Conservation (phyloP, 2,329 filamentous ascomycete species). For the Verticillium klebahnii region DNA sequence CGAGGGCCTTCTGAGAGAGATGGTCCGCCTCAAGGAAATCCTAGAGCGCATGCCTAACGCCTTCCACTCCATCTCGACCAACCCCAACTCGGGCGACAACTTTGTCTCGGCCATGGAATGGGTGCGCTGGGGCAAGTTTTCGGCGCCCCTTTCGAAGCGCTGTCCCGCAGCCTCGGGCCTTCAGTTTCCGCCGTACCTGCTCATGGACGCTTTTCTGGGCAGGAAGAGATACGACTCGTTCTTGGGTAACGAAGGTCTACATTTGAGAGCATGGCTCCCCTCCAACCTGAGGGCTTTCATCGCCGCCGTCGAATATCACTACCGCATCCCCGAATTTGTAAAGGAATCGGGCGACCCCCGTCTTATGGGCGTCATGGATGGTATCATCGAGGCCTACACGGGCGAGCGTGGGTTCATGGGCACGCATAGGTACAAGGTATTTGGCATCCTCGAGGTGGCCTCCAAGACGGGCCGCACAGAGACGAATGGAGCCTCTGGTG, state of each 20-base stretch:
- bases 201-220: constrained; percentile 52
- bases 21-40: constrained; percentile 48
- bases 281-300: constrained; percentile 51
- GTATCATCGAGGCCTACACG: constrained; percentile 50
- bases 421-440: constrained; percentile 52
- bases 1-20: constrained; percentile 44
- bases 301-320: constrained; percentile 49
- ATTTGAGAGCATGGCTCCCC: constrained; percentile 48
- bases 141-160: constrained; percentile 42
- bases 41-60: constrained; percentile 49
- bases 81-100: constrained; percentile 46
- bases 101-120: constrained; percentile 43
- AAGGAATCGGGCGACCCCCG: constrained; percentile 42
- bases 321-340: constrained; percentile 49
- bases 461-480: constrained; percentile 48
- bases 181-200: constrained; percentile 46
- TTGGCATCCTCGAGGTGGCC: constrained; percentile 49
- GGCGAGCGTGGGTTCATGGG: constrained; percentile 54
- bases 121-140: constrained; percentile 48
- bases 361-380: constrained; percentile 48
- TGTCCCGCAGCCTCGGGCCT: constrained; percentile 47
- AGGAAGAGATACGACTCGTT: constrained; percentile 47
- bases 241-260: constrained; percentile 45
- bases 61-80: constrained; percentile 49
- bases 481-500: constrained; percentile 46